These are phyloP conservation scores for Fusarium pseudocircinatum DNA, from an alignment of 2,329 filamentous ascomycete species.

Conservation along the genomic window DNA sequence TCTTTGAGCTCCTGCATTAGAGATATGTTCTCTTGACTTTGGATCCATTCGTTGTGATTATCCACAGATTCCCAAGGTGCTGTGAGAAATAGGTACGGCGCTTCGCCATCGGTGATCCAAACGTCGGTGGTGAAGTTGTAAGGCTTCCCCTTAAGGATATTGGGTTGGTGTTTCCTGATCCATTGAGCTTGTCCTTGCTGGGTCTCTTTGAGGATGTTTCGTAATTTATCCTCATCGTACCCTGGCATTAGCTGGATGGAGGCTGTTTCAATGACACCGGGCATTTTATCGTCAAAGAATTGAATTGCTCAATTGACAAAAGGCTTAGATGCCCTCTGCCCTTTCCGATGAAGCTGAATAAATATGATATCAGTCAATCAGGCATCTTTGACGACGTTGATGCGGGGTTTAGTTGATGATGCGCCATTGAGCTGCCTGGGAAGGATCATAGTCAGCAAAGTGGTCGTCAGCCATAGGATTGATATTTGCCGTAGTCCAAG, in stretches of 20 bases:
- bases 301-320: background rate
- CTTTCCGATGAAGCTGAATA: background rate
- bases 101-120: slow-evolving; percentile 49
- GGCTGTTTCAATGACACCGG: slow-evolving; percentile 53
- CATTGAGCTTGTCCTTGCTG: slow-evolving; percentile 53
- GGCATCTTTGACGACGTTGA: slow-evolving; percentile 13
- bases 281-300: slow-evolving; percentile 40
- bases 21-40: slow-evolving; percentile 52
- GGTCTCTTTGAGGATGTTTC: slow-evolving; percentile 45
- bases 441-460: slow-evolving; percentile 5
- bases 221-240: slow-evolving; percentile 47
- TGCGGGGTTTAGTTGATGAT: slow-evolving; percentile 15
- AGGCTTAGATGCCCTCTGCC: background rate
- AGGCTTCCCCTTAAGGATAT: slow-evolving; percentile 43
- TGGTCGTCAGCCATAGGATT: background rate
- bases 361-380: background rate
- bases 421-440: slow-evolving; percentile 9
- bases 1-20: slow-evolving; percentile 47
- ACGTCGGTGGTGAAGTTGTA: slow-evolving; percentile 49
- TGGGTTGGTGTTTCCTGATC: slow-evolving; percentile 50
- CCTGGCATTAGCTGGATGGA: slow-evolving; percentile 46
- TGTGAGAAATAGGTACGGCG: slow-evolving; percentile 53
- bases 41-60: slow-evolving; percentile 56
- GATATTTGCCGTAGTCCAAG: background rate
- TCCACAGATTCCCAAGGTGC: slow-evolving; percentile 56